phyloP scores from a whole-genome alignment of 2,329 filamentous ascomycete genomes.

The Tolypocladium ophioglossoides region DNA sequence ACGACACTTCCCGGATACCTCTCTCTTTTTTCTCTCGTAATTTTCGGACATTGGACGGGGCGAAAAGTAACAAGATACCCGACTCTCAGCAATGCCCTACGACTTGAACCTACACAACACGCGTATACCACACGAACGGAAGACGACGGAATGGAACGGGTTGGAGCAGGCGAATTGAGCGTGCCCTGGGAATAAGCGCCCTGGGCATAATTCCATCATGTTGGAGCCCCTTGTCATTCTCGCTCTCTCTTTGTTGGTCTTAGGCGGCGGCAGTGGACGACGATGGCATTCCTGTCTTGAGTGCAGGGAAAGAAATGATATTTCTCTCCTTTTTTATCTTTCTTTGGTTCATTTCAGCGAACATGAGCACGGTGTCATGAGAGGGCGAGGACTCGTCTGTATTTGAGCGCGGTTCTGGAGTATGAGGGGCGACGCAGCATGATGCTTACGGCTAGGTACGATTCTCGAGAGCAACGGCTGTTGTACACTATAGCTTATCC shows the following conservation, averaged over 20 bases:
- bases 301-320: neutral
- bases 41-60: neutral
- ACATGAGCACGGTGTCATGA: neutral
- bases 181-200: neutral
- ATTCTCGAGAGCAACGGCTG: neutral
- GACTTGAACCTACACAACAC: neutral
- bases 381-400: neutral
- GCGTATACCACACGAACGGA: neutral
- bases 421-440: neutral
- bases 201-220: neutral
- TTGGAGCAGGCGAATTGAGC: neutral
- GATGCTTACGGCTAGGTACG: neutral
- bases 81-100: slow-evolving; percentile 2
- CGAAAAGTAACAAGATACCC: neutral
- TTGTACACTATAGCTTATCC: neutral
- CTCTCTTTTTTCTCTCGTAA: neutral
- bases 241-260: neutral
- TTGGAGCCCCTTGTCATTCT: neutral
- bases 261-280: neutral
- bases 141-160: neutral
- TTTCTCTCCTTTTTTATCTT: neutral
- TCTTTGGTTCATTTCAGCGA: neutral
- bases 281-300: neutral
- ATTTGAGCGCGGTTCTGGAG: neutral
- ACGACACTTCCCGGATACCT: neutral